Evolutionary conservation across 78 protist genomes (phyloP).

Genomic region (Speleostelium caveatum): DNA sequence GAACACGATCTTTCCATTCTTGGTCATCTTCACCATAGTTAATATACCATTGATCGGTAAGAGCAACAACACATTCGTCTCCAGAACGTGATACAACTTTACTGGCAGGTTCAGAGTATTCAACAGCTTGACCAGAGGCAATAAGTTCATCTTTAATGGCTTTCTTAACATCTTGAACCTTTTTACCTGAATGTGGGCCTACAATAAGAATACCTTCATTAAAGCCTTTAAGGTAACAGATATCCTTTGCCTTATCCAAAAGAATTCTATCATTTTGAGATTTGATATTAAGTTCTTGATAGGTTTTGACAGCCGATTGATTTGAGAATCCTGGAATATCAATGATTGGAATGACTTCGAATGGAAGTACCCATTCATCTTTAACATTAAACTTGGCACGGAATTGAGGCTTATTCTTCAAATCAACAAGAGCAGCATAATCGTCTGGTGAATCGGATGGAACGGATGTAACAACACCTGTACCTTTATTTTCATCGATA

Average conservation of each 20-base stretch:
- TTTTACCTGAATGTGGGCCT: slow-evolving; percentile 88
- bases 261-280: slow-evolving; percentile 89
- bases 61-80: slow-evolving; percentile 98
- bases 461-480: slow-evolving; percentile 98
- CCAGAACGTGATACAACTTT: slow-evolving; percentile 97
- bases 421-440: slow-evolving; percentile 94
- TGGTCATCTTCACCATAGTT: slow-evolving; percentile 95
- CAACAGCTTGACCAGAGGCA: slow-evolving; percentile 81
- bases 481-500: slow-evolving; percentile 93
- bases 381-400: slow-evolving; percentile 88
- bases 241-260: slow-evolving; percentile 96
- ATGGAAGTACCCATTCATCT: slow-evolving; percentile 91
- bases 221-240: slow-evolving; percentile 91
- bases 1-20: slow-evolving; percentile 90
- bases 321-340: slow-evolving; percentile 86
- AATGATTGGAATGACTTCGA: slow-evolving; percentile 94
- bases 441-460: slow-evolving; percentile 99
- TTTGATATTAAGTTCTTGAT: slow-evolving; percentile 91
- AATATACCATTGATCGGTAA: slow-evolving; percentile 99
- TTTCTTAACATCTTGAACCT: slow-evolving; percentile 94
- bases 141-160: slow-evolving; percentile 79
- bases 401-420: slow-evolving; percentile 91
- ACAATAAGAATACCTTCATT: slow-evolving; percentile 92
- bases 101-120: slow-evolving; percentile 97
- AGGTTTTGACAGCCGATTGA: slow-evolving; percentile 87